phyloP scores from a whole-genome alignment of 441 rosid genomes.

The Populus hybrid region DNA sequence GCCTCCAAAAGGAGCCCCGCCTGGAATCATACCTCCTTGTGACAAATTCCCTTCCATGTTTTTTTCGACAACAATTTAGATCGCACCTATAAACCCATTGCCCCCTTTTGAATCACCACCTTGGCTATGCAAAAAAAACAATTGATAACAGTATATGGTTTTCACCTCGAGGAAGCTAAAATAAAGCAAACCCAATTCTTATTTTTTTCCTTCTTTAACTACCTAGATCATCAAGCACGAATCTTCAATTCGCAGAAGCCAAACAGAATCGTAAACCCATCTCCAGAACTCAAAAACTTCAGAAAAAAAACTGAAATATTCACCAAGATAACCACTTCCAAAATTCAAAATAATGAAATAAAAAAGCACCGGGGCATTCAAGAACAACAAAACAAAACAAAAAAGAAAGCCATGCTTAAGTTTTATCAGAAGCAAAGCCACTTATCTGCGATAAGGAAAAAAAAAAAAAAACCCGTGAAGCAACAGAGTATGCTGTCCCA shows the following conservation, averaged over 20 bases:
- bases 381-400: background rate
- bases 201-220: background rate
- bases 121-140: background rate
- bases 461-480: background rate
- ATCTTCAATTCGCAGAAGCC: constrained; percentile 3
- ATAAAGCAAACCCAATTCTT: constrained; percentile 17
- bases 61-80: constrained; percentile 7
- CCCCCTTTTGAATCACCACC: background rate
- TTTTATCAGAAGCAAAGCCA: background rate
- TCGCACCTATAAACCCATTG: constrained; percentile 19
- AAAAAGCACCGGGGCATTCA: background rate
- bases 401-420: background rate
- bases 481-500: constrained; percentile 2
- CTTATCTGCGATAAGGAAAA: constrained; percentile 24
- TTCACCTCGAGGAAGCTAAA: constrained; percentile 10
- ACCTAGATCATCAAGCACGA: constrained; percentile 16
- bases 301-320: background rate
- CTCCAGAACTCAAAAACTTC: constrained; percentile 12
- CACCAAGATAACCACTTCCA: constrained; percentile 2
- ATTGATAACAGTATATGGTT: background rate
- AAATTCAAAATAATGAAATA: background rate
- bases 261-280: constrained; percentile 9
- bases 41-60: constrained; percentile 70
- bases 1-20: constrained; percentile 59
- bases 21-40: constrained; percentile 63